A percentile compares a stretch with the other conserved stretches of the same genome.
Evolutionary conservation across 1,284 basidiomycete genomes (phyloP).

Genomic region (Ustilago hordei): DNA sequence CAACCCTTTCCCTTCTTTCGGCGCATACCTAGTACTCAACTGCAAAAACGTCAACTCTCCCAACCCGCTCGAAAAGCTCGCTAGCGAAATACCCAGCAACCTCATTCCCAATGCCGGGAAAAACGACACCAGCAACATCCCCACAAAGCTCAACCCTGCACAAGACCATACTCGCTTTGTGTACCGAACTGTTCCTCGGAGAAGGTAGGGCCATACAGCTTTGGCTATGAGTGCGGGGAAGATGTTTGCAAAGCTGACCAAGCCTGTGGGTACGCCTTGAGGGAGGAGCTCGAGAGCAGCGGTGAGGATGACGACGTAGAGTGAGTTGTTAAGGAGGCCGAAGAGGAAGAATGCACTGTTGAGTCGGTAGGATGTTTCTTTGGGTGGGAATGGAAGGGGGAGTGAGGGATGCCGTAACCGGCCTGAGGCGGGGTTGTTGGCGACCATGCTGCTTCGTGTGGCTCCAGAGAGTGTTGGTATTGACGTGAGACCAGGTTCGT

Average conservation of each 20-base stretch:
- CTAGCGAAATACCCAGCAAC: constrained; percentile 85
- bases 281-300: constrained; percentile 95
- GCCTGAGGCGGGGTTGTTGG: background rate
- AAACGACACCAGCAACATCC: constrained; percentile 77
- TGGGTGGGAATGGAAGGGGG: background rate
- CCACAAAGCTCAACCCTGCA: constrained; percentile 60
- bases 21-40: constrained; percentile 79
- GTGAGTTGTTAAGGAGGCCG: constrained; percentile 70
- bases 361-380: constrained; percentile 37
- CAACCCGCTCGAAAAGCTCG: constrained; percentile 91
- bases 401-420: constrained; percentile 1
- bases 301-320: constrained; percentile 93
- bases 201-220: constrained; percentile 86
- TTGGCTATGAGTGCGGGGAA: constrained; percentile 76
- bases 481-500: background rate
- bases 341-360: constrained; percentile 66
- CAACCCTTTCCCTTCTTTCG: constrained; percentile 14
- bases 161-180: constrained; percentile 69
- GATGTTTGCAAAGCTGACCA: constrained; percentile 80
- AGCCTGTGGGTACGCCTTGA: constrained; percentile 74
- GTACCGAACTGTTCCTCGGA: constrained; percentile 61
- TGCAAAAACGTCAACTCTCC: constrained; percentile 96
- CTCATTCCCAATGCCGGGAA: constrained; percentile 79
- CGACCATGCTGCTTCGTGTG: background rate
- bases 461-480: background rate